Base-by-base conservation (phyloP, 2,329 filamentous ascomycete species). In the Penicillium sumatraense region DNA sequence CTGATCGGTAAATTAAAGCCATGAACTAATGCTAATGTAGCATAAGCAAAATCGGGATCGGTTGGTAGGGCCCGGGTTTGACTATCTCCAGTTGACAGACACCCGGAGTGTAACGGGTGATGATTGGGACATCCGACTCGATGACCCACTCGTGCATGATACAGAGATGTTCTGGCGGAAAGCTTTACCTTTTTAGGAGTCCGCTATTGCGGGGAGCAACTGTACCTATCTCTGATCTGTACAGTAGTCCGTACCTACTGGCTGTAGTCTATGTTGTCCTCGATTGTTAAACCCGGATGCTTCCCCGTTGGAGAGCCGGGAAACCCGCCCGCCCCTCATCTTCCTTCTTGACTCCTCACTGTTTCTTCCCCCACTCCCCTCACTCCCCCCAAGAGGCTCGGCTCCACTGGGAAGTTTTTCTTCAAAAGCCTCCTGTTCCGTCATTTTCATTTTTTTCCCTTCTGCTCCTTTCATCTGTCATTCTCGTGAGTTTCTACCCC, bases 341-440 rank as follows among this genome's bases (percentile, higher is more conserved):
- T 49, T 50, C 35, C 10, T 62, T 33, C 41, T 58, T 26, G 23
- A 26, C 41, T 29, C 27, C 49, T 53, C 27, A 26, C 49, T 52
- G 49, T 24, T 54, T 27, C 35, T 27, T 57, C 51, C 38, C 55
- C 40, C 57, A 51, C 54, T 59, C 56, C 58, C 59, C 58, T 58
- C 61, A 59, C 63, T 58, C 48, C 42, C 31, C 55, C 29, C 36
- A 38, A 38, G 33, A 54, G 52, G 54, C 53, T 56, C 51, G 54
- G 54, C 53, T 56, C 51, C 51, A 54, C 53, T 50, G 13, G 38
- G 20, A 41, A 31, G 33, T 42, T 52, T 51, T 44, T 45, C 51
- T 57, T 61, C 58, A 60, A 61, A 67, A 59, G 36, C 51, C 60
- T 56, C 52, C 49, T 35, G 18, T 55, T 53, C 50, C 45, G 52